phyloP scores from a whole-genome alignment of 345 rosid genomes.

The Passiflora organensis region DNA sequence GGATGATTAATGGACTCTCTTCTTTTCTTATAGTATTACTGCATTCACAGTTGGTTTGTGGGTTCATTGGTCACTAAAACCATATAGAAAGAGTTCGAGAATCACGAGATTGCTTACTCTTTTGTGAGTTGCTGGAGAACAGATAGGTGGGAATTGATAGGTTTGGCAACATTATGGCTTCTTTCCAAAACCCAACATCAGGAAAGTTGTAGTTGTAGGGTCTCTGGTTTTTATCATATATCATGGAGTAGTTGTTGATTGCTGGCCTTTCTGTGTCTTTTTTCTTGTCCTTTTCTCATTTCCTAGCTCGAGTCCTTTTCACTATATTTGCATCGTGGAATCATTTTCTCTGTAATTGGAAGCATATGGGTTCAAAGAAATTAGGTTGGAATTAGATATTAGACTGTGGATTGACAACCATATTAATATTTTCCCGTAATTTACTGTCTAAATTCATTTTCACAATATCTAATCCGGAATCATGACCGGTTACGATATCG shows the following conservation, averaged over 20 bases:
- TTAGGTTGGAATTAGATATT: too few relatives aligned
- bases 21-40: too few relatives aligned
- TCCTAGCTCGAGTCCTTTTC: too few relatives aligned
- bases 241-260: not conserved
- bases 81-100: not conserved
- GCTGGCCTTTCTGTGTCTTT: not conserved
- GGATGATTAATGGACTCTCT: too few relatives aligned
- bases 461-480: too few relatives aligned
- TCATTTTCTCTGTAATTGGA: not conserved
- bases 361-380: too few relatives aligned
- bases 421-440: too few relatives aligned
- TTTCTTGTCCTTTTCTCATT: not conserved
- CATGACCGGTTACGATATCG: too few relatives aligned
- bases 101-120: not conserved
- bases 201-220: not conserved
- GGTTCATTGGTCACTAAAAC: too few relatives aligned
- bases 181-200: not conserved
- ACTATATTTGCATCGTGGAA: not conserved
- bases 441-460: too few relatives aligned
- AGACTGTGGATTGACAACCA: too few relatives aligned
- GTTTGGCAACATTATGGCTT: slow-evolving; percentile 2
- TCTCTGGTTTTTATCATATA: not conserved
- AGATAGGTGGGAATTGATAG: not conserved
- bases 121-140: not conserved
- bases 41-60: too few relatives aligned